Base-by-base conservation (phyloP, 2,329 filamentous ascomycete genomes). In the Alternaria conjuncta region DNA sequence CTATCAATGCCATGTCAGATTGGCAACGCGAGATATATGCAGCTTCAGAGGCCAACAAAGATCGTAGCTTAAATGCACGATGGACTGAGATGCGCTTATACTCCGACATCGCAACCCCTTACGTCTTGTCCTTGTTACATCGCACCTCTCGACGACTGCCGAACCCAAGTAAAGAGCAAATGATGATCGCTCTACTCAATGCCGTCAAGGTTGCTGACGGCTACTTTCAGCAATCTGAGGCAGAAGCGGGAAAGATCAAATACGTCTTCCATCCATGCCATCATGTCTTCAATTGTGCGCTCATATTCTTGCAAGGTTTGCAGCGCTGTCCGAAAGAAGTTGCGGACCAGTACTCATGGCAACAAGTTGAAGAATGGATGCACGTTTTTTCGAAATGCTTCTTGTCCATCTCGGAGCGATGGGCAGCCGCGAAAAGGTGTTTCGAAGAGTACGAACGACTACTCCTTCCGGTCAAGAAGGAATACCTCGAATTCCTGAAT, bases 191-290 rank as follows among this genome's bases (percentile, higher is more conserved):
- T 21, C 64, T 79, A 30, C 64, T 64, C 10, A 73, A 71, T 49
- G 71, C 76, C 49, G 74, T 78, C 26, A 66, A 73, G 32, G 74
- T 79, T n/a, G 77, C 77, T 5, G 71, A 74, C 12, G 75, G 74
- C 9, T 79, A 79, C 46, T 74, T 70, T 55, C 67, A 71, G 32
- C 77, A 79, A 64, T 71, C 71, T 32, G 75, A 78, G 46, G 72
- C 74, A 44, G 73, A 75, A 41, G 71, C 71, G 26, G 77, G 77
- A 12, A 71, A 75, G 55, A 78, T 78, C 63, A 79, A 79, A 71
- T 79, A 79, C 56, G 77, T 79, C 15, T 79, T 79, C 54, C 77
- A 79, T 59, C 76, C 77, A 13, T 78, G 76, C 23, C 77, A 79
- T 43, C 76, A 79, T 45, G 71, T 75, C 3, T 79, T 78, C 66